phyloP scores from a whole-genome alignment of 2,329 filamentous ascomycete genomes.

The Diaporthe citriasiana region DNA sequence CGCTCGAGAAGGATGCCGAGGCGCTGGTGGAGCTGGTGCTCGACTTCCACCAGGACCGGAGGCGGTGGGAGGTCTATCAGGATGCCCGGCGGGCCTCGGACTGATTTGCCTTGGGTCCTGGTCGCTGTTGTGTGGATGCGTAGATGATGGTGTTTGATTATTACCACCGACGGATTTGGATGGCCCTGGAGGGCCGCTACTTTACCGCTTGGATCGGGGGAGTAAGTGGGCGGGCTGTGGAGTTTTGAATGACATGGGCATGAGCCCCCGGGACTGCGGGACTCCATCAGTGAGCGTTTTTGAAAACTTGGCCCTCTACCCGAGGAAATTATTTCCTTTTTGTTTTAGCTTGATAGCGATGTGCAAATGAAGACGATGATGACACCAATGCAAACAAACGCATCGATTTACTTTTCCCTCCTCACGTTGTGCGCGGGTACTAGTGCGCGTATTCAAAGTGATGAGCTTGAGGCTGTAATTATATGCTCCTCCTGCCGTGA shows the following conservation, averaged over 20 bases:
- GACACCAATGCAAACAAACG: background rate
- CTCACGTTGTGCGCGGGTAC: too few species aligned
- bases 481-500: background rate
- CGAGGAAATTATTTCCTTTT: background rate
- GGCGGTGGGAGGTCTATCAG: constrained; percentile 38
- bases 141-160: constrained; percentile 13
- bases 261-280: background rate
- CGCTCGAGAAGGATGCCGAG: constrained; percentile 64
- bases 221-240: too few species aligned
- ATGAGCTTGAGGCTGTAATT: background rate
- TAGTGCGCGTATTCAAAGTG: background rate
- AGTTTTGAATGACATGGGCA: background rate
- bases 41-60: constrained; percentile 57
- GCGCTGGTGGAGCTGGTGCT: constrained; percentile 67
- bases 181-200: background rate
- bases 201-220: too few species aligned
- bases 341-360: constrained; percentile 1
- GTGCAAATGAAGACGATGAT: constrained; percentile 18
- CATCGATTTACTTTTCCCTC: too few species aligned
- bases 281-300: constrained; percentile 29
- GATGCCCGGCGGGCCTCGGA: constrained; percentile 33
- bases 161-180: background rate
- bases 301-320: background rate
- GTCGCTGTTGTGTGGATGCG: background rate
- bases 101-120: background rate